Conservation (phyloP, 768 basidiomycete species). For the Collybiopsis confluens region DNA sequence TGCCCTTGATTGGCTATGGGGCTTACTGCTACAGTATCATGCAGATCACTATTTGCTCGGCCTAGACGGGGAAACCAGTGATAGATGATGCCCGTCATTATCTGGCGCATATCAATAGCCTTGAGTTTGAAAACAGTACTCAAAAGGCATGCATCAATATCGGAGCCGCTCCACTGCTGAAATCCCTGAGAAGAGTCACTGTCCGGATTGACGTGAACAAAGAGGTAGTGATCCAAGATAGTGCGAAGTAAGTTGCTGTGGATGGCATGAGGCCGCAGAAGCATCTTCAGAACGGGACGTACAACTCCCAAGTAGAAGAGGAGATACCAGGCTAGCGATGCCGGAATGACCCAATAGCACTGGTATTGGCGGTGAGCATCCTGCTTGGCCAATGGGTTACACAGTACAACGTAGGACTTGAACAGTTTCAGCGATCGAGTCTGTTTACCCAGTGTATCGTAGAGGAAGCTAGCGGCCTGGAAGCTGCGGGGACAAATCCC, state of each 20-base stretch:
- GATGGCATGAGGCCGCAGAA: background rate
- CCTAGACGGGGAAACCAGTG: background rate
- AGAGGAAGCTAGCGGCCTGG: background rate
- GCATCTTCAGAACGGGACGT: background rate
- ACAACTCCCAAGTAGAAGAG: background rate
- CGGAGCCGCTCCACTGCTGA: background rate
- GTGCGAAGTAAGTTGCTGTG: background rate
- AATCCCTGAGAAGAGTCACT: background rate
- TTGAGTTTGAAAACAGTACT: background rate
- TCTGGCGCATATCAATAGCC: background rate
- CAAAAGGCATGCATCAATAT: background rate
- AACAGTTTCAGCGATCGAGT: background rate
- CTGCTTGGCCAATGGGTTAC: background rate
- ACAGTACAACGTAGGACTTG: background rate
- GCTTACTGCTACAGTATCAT: background rate
- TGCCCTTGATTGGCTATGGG: background rate
- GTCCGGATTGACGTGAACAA: background rate
- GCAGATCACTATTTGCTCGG: background rate
- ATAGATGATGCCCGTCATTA: background rate
- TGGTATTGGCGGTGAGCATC: background rate
- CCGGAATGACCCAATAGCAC: background rate
- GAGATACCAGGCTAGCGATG: background rate
- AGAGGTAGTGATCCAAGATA: background rate
- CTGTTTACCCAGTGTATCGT: background rate
- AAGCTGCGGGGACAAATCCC: background rate